phyloP scores from a whole-genome alignment of 2,329 filamentous ascomycete species.

The Colletotrichum endophyticum region DNA sequence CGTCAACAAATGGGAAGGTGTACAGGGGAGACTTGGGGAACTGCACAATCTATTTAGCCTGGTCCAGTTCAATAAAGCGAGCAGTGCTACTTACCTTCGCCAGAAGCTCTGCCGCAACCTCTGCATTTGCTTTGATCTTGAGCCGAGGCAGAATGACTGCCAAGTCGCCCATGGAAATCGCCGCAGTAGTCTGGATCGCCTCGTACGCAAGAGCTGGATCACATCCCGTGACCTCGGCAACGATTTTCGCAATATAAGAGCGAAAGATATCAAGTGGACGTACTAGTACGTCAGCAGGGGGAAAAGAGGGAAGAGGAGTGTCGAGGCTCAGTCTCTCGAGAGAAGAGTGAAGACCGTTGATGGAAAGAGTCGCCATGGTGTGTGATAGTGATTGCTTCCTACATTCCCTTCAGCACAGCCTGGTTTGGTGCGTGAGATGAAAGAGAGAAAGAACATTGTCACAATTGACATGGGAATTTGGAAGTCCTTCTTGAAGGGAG shows the following conservation, averaged over 20 bases:
- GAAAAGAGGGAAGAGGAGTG: conserved; percentile 28
- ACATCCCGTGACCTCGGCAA: conserved; percentile 23
- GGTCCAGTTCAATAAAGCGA: fast-evolving
- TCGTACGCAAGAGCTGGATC: conserved; percentile 29
- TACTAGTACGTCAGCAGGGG: conserved; percentile 26
- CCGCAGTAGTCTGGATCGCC: conserved; percentile 30
- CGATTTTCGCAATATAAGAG: conserved; percentile 27
- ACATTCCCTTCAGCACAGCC: background rate
- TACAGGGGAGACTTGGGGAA: conserved; percentile 65
- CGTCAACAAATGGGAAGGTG: conserved; percentile 57
- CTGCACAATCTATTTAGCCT: conserved; percentile 26
- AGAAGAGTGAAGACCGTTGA: conserved; percentile 64
- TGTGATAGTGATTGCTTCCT: background rate
- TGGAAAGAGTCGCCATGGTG: conserved; percentile 59
- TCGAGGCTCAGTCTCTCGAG: conserved; percentile 58
- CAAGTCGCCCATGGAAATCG: conserved; percentile 32
- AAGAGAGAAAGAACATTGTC: background rate
- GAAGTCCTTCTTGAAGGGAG: background rate
- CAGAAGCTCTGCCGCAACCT: background rate
- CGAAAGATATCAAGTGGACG: conserved; percentile 35
- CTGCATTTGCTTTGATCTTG: conserved; percentile 23
- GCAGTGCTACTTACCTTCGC: background rate
- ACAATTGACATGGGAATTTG: background rate
- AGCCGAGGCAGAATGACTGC: conserved; percentile 34
- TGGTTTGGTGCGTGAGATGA: background rate